Percentiles rank a stretch among this genome's conserved stretches.
These are phyloP conservation scores for Penicillium sp. DNA, from an alignment of 2,329 filamentous ascomycete species.

Conservation along the genomic window DNA sequence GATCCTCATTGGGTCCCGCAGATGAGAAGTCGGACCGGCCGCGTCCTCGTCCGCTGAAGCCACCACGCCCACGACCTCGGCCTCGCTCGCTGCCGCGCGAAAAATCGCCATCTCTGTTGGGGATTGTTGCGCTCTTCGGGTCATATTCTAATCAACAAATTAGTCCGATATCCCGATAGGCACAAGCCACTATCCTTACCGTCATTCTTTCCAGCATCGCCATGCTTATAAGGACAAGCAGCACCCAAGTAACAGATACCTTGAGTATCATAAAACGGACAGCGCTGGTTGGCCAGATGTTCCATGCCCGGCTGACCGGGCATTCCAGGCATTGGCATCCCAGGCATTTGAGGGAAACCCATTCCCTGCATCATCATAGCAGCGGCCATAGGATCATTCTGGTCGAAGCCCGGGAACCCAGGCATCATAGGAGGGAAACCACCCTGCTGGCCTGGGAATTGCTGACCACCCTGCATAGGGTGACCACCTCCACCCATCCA, in stretches of 20 bases:
- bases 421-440: conserved; percentile 39
- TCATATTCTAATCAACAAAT: conserved; percentile 52
- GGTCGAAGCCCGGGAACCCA: conserved; percentile 55
- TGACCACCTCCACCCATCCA: conserved; percentile 36
- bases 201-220: conserved; percentile 43
- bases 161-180: conserved; percentile 3
- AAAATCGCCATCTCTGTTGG: conserved; percentile 26
- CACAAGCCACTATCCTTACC: conserved; percentile 23
- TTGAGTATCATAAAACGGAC: conserved; percentile 59
- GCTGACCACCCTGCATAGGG: conserved; percentile 20
- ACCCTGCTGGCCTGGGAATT: conserved; percentile 30
- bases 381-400: conserved; percentile 56
- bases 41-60: conserved; percentile 39
- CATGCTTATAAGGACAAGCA: conserved; percentile 61
- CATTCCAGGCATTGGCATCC: conserved; percentile 47
- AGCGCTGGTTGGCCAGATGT: conserved; percentile 44
- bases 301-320: conserved; percentile 30
- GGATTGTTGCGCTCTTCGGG: conserved; percentile 51
- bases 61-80: conserved; percentile 47
- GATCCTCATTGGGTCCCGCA: conserved; percentile 53
- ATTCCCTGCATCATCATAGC: conserved; percentile 56
- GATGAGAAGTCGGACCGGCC: conserved; percentile 56
- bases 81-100: conserved; percentile 37
- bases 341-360: conserved; percentile 52
- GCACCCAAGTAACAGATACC: conserved; percentile 59